Evolutionary conservation across 2,329 filamentous ascomycete species (phyloP).

Genomic region (Colletotrichum scovillei): DNA sequence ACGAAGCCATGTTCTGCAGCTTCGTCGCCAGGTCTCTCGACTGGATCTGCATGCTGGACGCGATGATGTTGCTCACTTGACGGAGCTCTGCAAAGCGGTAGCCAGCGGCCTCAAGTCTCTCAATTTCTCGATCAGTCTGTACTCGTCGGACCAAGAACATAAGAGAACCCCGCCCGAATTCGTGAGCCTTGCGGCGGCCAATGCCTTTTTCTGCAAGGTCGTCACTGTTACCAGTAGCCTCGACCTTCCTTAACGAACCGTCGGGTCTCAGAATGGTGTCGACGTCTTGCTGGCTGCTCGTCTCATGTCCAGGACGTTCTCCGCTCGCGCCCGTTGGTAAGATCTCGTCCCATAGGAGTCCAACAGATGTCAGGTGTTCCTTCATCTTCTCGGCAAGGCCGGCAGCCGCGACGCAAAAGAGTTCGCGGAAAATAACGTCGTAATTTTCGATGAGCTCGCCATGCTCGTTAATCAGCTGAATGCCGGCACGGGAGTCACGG

Average conservation of each 20-base stretch:
- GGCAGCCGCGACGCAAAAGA: constrained; percentile 81
- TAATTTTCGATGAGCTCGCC: constrained; percentile 74
- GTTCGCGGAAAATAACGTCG: constrained; percentile 80
- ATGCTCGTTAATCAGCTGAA: constrained; percentile 62
- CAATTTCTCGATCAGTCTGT: constrained; percentile 66
- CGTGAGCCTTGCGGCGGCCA: constrained; percentile 40
- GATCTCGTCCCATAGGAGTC: constrained; percentile 81
- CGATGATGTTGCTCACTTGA: constrained; percentile 76
- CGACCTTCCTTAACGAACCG: constrained; percentile 30
- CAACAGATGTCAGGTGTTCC: constrained; percentile 71
- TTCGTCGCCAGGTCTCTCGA: constrained; percentile 69
- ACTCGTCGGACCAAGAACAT: constrained; percentile 81
- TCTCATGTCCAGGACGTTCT: constrained; percentile 36
- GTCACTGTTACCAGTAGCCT: constrained; percentile 39
- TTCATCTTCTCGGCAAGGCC: constrained; percentile 77
- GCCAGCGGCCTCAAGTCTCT: constrained; percentile 75
- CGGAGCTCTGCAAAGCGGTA: constrained; percentile 81
- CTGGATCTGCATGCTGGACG: constrained; percentile 80
- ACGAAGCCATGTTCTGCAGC: constrained; percentile 73
- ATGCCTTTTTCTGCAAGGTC: constrained; percentile 56
- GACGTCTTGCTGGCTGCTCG: constrained; percentile 13
- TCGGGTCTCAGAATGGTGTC: constrained; percentile 24
- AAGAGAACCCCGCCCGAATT: constrained; percentile 78
- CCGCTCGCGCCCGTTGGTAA: constrained; percentile 68
- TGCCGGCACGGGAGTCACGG: constrained; percentile 49